Conservation (phyloP, 495 filamentous ascomycete genomes). For the Neurospora sp. region DNA sequence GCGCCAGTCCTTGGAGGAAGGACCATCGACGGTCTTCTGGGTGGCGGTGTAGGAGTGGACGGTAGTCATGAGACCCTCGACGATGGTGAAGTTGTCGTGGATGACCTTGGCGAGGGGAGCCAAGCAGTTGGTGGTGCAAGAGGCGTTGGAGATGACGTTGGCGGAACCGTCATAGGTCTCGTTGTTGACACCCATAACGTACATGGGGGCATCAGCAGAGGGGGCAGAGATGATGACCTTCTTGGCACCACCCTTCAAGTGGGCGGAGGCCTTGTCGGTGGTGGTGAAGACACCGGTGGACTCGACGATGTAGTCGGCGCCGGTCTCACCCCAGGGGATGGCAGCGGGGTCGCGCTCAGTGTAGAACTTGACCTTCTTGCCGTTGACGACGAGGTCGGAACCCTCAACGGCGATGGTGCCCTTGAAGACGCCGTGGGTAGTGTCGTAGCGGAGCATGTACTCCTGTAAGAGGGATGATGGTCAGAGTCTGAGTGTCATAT, state of each 20-base stretch:
- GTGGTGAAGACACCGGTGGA: slow-evolving; percentile 99
- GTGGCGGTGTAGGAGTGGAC: slow-evolving; percentile 99
- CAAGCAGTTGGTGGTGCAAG: slow-evolving; percentile 99
- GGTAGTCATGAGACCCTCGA: slow-evolving; percentile 99
- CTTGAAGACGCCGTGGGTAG: slow-evolving; percentile 93
- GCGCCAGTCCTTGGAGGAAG: slow-evolving; percentile 97
- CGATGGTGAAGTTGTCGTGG: slow-evolving; percentile 92
- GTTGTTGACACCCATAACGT: slow-evolving; percentile 99
- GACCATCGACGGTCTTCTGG: slow-evolving; percentile 98
- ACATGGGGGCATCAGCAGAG: slow-evolving; percentile 98
- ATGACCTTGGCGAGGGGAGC: slow-evolving; percentile 98
- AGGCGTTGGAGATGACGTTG: slow-evolving; percentile 95
- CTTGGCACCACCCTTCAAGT: slow-evolving; percentile 98
- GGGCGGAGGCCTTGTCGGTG: slow-evolving; percentile 84
- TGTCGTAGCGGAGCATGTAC: slow-evolving; percentile 99
- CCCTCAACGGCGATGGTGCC: slow-evolving; percentile 67
- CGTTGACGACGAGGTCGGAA: slow-evolving; percentile 77
- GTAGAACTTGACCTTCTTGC: slow-evolving; percentile 96
- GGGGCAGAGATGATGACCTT: slow-evolving; percentile 99
- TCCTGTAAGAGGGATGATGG: slow-evolving; percentile 42
- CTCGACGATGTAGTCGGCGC: slow-evolving; percentile 94
- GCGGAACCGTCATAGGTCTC: slow-evolving; percentile 79
- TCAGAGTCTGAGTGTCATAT: slow-evolving; percentile 9
- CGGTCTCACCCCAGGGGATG: slow-evolving; percentile 87
- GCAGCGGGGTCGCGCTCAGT: slow-evolving; percentile 77